phyloP scores from a whole-genome alignment of 2,329 filamentous ascomycete genomes.

The Aspergillus sp. region DNA sequence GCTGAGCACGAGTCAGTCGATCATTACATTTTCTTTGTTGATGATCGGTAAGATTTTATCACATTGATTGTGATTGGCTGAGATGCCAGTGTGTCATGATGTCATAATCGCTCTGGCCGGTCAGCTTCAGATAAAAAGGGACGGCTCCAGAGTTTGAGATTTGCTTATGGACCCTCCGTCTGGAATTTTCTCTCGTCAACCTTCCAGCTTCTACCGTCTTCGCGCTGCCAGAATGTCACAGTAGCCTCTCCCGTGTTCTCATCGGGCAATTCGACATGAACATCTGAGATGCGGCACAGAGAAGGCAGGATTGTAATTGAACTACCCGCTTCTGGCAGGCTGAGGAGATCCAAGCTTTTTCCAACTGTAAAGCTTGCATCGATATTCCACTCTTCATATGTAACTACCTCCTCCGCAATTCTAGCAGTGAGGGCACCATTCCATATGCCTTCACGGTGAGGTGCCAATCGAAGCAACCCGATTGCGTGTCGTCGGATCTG shows the following conservation, averaged over 20 bases:
- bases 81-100: not conserved
- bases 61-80: not conserved
- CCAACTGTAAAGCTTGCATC: not conserved
- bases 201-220: not conserved
- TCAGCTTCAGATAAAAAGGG: not conserved
- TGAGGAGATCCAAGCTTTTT: not conserved
- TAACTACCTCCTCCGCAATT: conserved; percentile 5
- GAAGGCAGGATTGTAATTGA: not conserved
- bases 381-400: conserved; percentile 5
- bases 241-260: not conserved
- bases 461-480: not conserved
- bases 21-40: not conserved
- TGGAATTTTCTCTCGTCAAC: not conserved
- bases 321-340: not conserved
- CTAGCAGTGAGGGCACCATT: conserved; percentile 2
- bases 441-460: conserved; percentile 13
- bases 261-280: not conserved
- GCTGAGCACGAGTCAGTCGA: not conserved
- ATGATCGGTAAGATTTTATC: not conserved
- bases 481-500: conserved; percentile 31
- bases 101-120: not conserved
- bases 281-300: not conserved
- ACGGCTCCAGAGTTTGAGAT: not conserved
- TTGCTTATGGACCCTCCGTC: not conserved
- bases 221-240: not conserved